Conservation (phyloP, 805 yeast species). For the Zygotorulaspora florentina region DNA sequence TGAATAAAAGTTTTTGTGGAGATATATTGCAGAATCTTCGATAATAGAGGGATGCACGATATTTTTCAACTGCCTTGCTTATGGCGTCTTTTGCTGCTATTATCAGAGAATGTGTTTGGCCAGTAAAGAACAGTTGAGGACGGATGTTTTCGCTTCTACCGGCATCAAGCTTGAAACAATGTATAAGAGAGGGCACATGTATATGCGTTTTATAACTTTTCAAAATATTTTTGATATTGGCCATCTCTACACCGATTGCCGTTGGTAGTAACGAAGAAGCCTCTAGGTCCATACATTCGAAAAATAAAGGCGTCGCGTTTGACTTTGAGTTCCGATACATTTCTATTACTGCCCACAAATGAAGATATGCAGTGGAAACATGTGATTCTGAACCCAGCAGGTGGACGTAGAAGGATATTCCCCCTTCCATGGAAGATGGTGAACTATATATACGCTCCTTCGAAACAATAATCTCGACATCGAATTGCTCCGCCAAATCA, state of each 20-base stretch:
- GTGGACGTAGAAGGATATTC: slow-evolving; percentile 7
- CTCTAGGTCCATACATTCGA: slow-evolving; percentile 21
- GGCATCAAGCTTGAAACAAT: not conserved
- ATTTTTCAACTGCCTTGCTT: slow-evolving; percentile 9
- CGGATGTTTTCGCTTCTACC: not conserved
- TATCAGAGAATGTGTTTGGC: slow-evolving; percentile 18
- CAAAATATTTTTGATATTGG: slow-evolving; percentile 18
- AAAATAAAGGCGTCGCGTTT: slow-evolving; percentile 9
- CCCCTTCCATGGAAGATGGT: slow-evolving; percentile 1
- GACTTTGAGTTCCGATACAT: slow-evolving; percentile 6
- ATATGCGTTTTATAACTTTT: slow-evolving; percentile 20
- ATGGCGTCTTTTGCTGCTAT: slow-evolving; percentile 20
- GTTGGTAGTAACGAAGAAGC: slow-evolving; percentile 24
- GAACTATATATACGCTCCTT: slow-evolving; percentile 6
- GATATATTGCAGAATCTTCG: slow-evolving; percentile 21
- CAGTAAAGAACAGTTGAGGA: slow-evolving; percentile 22
- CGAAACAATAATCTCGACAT: slow-evolving; percentile 20
- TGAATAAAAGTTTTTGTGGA: slow-evolving; percentile 23
- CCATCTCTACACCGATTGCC: slow-evolving; percentile 22
- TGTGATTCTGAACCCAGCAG: slow-evolving; percentile 21
- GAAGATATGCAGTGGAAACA: slow-evolving; percentile 17
- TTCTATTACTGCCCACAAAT: slow-evolving; percentile 17
- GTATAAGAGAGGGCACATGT: slow-evolving; percentile 17
- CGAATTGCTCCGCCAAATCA: slow-evolving; percentile 15
- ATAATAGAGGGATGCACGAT: slow-evolving; percentile 14